Evolutionary conservation across 2,329 filamentous ascomycete species (phyloP).

Genomic region (Thielaviopsis musarum): DNA sequence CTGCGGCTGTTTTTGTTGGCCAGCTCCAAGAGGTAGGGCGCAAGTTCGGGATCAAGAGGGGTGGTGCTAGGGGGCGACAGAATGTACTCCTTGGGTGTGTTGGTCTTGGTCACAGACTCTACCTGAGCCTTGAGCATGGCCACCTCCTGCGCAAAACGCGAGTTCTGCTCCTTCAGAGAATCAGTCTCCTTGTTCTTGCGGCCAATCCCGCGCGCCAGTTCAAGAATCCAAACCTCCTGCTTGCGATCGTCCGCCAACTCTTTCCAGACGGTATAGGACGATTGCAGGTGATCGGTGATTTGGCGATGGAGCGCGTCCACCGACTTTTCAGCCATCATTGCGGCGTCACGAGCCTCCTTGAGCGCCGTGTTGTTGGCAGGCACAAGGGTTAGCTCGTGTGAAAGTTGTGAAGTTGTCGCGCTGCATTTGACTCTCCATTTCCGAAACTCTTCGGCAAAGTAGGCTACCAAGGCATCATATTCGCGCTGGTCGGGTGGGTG

Average conservation of each 20-base stretch:
- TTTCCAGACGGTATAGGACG: slow-evolving; percentile 63
- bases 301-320: slow-evolving; percentile 49
- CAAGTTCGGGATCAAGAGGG: slow-evolving; percentile 31
- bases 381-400: slow-evolving; percentile 31
- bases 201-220: slow-evolving; percentile 42
- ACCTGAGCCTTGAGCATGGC: slow-evolving; percentile 39
- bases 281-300: slow-evolving; percentile 58
- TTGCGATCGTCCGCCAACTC: slow-evolving; percentile 38
- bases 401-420: slow-evolving; percentile 30
- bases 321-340: slow-evolving; percentile 31
- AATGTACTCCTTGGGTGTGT: slow-evolving; percentile 30
- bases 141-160: slow-evolving; percentile 38
- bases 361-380: slow-evolving; percentile 24
- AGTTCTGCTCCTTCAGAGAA: slow-evolving; percentile 32
- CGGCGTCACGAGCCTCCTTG: slow-evolving; percentile 28
- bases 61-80: slow-evolving; percentile 34
- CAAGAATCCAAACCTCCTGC: slow-evolving; percentile 42
- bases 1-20: slow-evolving; percentile 20
- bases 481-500: slow-evolving; percentile 58
- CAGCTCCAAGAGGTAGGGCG: slow-evolving; percentile 30
- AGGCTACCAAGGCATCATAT: slow-evolving; percentile 50
- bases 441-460: slow-evolving; percentile 50
- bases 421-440: slow-evolving; percentile 41
- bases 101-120: slow-evolving; percentile 24
- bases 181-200: slow-evolving; percentile 38